Evolutionary conservation across 352 stramenopile genomes (phyloP).

Genomic region (Phytophthora meadii): DNA sequence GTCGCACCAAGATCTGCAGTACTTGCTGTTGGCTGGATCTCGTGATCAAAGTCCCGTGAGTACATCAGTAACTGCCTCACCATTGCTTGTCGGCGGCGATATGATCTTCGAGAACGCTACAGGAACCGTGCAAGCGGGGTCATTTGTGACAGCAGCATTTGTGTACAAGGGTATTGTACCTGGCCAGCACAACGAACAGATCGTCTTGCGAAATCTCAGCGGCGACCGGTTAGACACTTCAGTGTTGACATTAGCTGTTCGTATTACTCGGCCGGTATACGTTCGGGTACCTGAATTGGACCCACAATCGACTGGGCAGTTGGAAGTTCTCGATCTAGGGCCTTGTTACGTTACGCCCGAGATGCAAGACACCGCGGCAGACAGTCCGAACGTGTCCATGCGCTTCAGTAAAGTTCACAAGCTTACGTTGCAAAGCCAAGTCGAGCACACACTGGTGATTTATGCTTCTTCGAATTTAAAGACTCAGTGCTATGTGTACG

Average conservation of each 20-base stretch:
- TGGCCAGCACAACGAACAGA: slow-evolving; percentile 80
- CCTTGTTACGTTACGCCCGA: slow-evolving; percentile 87
- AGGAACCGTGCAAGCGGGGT: slow-evolving; percentile 65
- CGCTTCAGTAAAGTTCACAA: slow-evolving; percentile 91
- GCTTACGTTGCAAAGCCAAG: slow-evolving; percentile 83
- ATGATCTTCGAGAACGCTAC: slow-evolving; percentile 80
- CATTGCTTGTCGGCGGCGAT: slow-evolving; percentile 52
- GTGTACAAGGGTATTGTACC: slow-evolving; percentile 68
- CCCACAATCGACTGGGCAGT: slow-evolving; percentile 69
- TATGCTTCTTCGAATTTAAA: slow-evolving; percentile 89
- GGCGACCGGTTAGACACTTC: slow-evolving; percentile 81
- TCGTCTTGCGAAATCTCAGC: slow-evolving; percentile 84
- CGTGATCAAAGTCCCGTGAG: slow-evolving; percentile 42
- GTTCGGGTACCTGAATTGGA: slow-evolving; percentile 87
- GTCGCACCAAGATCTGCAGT: slow-evolving; percentile 74
- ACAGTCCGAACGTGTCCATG: slow-evolving; percentile 75
- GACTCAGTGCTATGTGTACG: slow-evolving; percentile 90
- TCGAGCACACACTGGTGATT: slow-evolving; percentile 73
- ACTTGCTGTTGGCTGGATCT: slow-evolving; percentile 67
- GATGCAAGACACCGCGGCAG: slow-evolving; percentile 80
- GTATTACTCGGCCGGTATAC: slow-evolving; percentile 83
- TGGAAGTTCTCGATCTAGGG: slow-evolving; percentile 80
- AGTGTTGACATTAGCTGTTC: slow-evolving; percentile 65
- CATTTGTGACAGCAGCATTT: slow-evolving; percentile 63
- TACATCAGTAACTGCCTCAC: slow-evolving; percentile 20